A percentile compares a stretch with the other conserved stretches of the same genome.
These are phyloP conservation scores for Myxozyma geophila DNA, from an alignment of 805 yeast genomes.

Conservation along the genomic window DNA sequence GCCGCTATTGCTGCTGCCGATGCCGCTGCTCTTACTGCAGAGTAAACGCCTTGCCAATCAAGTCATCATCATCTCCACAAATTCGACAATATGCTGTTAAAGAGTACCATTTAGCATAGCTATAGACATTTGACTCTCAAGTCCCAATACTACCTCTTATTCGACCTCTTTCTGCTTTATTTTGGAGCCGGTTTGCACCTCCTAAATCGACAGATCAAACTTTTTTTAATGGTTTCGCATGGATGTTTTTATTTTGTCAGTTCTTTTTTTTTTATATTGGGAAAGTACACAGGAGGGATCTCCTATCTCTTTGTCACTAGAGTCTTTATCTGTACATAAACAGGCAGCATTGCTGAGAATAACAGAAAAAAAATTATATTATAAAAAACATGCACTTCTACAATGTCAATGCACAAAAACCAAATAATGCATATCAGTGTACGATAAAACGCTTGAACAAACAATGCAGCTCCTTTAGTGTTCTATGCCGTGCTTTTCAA, in stretches of 20 bases:
- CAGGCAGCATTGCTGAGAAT: conserved; percentile 3
- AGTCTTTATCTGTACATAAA: conserved; percentile 12
- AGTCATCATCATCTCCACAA: not conserved
- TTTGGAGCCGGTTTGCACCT: too few species aligned
- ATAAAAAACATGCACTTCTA: not conserved
- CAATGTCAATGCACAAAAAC: not conserved
- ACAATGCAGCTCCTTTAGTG: too few species aligned
- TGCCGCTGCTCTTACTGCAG: conserved; percentile 22
- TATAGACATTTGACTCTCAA: not conserved
- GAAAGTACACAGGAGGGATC: conserved; percentile 5
- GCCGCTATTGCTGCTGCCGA: conserved; percentile 25
- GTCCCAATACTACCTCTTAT: not conserved
- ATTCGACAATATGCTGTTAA: too few species aligned
- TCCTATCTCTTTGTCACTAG: conserved; percentile 9
- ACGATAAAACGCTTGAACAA: not conserved
- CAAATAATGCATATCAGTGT: not conserved
- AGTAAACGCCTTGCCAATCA: not conserved
- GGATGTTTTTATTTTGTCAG: not conserved
- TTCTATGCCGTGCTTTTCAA: too few species aligned
- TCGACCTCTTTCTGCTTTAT: not conserved
- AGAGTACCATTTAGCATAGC: not conserved
- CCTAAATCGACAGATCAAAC: too few species aligned
- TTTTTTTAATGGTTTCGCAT: not conserved
- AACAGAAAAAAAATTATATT: not conserved
- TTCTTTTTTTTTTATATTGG: conserved; percentile 1